Evolutionary conservation across 352 stramenopile genomes (phyloP).

Genomic region (Globisporangium nunn): DNA sequence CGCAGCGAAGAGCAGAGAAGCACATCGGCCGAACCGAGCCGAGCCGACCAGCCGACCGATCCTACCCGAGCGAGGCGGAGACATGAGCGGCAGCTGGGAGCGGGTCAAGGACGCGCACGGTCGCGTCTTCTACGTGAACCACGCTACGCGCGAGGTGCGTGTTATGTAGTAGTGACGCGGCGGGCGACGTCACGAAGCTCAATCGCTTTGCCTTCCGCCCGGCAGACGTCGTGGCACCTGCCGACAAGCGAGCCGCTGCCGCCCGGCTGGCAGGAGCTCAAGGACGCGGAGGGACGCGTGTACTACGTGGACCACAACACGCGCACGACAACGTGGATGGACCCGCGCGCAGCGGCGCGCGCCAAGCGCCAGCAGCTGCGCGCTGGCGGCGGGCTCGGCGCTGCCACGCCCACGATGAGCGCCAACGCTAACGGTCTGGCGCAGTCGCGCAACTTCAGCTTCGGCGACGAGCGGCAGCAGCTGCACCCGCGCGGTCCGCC

Average conservation of each 20-base stretch:
- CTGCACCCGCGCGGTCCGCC: neutral
- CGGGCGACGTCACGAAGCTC: neutral
- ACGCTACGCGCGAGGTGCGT: constrained; percentile 66
- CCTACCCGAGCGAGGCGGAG: too few relatives aligned
- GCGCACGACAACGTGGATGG: constrained; percentile 70
- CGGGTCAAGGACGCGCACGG: constrained; percentile 75
- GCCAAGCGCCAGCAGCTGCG: constrained; percentile 1
- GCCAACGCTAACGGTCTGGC: constrained; percentile 8
- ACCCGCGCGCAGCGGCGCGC: constrained; percentile 45
- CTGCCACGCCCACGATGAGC: neutral
- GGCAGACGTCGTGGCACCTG: constrained; percentile 74
- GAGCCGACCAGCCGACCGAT: too few relatives aligned
- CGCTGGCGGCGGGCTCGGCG: constrained; percentile 1
- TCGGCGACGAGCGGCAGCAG: neutral
- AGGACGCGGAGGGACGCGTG: constrained; percentile 58
- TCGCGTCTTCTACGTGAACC: constrained; percentile 85
- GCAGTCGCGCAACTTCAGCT: neutral
- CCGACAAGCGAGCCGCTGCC: constrained; percentile 62
- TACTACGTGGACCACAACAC: constrained; percentile 85
- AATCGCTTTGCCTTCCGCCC: neutral
- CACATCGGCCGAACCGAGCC: too few relatives aligned
- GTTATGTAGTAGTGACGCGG: neutral
- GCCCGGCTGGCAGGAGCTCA: constrained; percentile 73
- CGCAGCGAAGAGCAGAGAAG: too few relatives aligned
- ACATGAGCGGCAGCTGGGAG: constrained; percentile 41